Evolutionary conservation across 225 moss, liverwort and hornwort genomes (phyloP).

Genomic region (Straminergon stramineum): DNA sequence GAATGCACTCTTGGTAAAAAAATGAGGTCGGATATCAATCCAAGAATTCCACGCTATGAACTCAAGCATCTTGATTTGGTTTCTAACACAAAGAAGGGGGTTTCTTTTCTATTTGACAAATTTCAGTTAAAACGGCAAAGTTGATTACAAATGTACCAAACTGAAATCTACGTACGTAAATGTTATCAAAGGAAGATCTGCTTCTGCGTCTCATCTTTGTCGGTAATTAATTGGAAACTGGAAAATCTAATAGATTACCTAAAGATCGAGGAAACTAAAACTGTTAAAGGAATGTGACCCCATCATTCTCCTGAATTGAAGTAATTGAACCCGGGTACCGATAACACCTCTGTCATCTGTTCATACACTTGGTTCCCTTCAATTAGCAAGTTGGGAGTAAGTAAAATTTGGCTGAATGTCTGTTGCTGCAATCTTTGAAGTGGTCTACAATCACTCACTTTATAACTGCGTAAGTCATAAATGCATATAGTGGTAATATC

Average conservation of each 20-base stretch:
- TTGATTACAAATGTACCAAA: background rate
- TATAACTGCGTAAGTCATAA: background rate
- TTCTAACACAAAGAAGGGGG: background rate
- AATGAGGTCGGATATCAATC: background rate
- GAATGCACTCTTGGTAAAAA: no score
- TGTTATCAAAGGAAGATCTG: background rate
- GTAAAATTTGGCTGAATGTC: background rate
- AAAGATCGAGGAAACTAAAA: background rate
- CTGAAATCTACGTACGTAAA: background rate
- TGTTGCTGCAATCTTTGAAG: background rate
- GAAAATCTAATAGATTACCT: no score
- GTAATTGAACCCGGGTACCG: background rate
- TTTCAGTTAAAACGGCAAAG: background rate
- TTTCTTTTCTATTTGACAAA: background rate
- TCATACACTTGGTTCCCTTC: background rate
- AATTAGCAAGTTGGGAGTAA: background rate
- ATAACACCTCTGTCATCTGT: background rate
- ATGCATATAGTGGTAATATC: background rate
- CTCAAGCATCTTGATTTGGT: background rate
- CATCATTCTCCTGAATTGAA: background rate
- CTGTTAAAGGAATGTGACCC: background rate
- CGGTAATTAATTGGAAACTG: background rate
- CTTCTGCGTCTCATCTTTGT: background rate
- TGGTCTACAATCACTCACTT: background rate
- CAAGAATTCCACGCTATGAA: background rate